These are phyloP conservation scores for Psilocybe cyanescens DNA, from an alignment of 768 basidiomycete genomes.

Conservation along the genomic window DNA sequence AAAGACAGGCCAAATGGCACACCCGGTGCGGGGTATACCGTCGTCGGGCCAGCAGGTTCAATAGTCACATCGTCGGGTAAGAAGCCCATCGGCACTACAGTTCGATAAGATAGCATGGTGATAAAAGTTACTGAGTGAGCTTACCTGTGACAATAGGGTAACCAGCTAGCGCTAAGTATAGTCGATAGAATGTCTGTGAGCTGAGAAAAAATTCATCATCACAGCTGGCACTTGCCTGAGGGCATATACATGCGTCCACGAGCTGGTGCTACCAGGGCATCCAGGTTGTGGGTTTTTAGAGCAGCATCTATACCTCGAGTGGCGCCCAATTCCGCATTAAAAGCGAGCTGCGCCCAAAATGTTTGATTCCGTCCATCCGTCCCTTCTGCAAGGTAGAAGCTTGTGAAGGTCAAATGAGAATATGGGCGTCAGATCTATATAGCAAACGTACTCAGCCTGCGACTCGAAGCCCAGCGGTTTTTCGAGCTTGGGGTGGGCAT, in stretches of 20 bases:
- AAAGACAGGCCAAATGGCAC: constrained; percentile 61
- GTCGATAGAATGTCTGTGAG: not conserved
- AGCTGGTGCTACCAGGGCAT: constrained; percentile 56
- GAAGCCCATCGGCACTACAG: constrained; percentile 62
- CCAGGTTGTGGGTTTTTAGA: constrained; percentile 46
- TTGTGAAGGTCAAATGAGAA: constrained; percentile 14
- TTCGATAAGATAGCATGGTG: not conserved
- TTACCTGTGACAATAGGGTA: constrained; percentile 69
- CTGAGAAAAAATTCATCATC: not conserved
- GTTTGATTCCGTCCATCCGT: constrained; percentile 44
- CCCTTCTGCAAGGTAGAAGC: constrained; percentile 40
- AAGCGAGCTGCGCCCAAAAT: constrained; percentile 47
- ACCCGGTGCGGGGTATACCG: constrained; percentile 55
- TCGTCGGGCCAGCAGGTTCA: constrained; percentile 39
- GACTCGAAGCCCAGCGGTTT: constrained; percentile 40
- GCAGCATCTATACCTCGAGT: constrained; percentile 58
- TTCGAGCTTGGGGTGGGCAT: constrained; percentile 54
- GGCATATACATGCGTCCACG: constrained; percentile 39
- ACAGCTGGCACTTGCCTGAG: constrained; percentile 32
- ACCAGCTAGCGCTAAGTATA: constrained; percentile 54
- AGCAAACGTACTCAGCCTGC: constrained; percentile 37
- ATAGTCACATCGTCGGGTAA: constrained; percentile 50
- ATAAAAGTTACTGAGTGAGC: constrained; percentile 14
- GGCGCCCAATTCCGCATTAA: constrained; percentile 49
- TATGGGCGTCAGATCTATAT: not conserved